Base-by-base conservation (phyloP, 176 grass and related monocot species). In the Paspalum vaginatum region DNA sequence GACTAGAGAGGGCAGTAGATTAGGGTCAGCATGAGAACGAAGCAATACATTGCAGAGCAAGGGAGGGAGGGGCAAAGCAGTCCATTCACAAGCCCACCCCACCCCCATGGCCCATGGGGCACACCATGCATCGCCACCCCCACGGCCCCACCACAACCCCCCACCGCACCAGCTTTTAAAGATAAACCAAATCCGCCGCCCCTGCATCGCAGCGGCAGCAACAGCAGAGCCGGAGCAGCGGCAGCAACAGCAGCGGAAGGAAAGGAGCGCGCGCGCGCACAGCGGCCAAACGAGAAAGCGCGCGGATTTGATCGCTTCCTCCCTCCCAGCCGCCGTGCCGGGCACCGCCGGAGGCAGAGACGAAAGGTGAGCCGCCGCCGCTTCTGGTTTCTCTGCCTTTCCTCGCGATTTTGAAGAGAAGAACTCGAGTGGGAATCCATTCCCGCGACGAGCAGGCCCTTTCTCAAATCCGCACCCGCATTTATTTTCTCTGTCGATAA, bases 151-250 rank as follows among this genome's bases (percentile, higher is more conserved):
- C 61, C 73, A 46, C 55, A 59, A 79, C 27, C 46, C 32, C 65
- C 63, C 77, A 56, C 25, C 78, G 48, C 72, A 89, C 27, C 41
- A 51, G 58, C 66, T 65, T 81, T 77, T 80, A 81, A 81, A 45
- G 41, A 89, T 77, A 82, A 45, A 85, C 59, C 81, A 84, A 87
- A 72, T 72, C 77, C 81, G 59, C 43, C 15, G n/a, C 40, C 11
- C 27, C 51, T 25, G 43, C 51, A 71, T 58, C 37, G 44, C 74
- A 55, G 84, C 65, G 70, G 68, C 68, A 68, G 70, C 52, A 52
- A 70, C 85, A 62, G 65, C 21, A 2, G 32, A 32, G 32, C 32
- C 32, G 32, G 32, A 32, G 32, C 32, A 1, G 32, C 32, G 1
- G 55, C 42, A 63, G 58, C 52, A 53, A 46, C 57, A 26, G 50